Base-by-base conservation (phyloP, 768 basidiomycete genomes). In the Amanita jacksonii region DNA sequence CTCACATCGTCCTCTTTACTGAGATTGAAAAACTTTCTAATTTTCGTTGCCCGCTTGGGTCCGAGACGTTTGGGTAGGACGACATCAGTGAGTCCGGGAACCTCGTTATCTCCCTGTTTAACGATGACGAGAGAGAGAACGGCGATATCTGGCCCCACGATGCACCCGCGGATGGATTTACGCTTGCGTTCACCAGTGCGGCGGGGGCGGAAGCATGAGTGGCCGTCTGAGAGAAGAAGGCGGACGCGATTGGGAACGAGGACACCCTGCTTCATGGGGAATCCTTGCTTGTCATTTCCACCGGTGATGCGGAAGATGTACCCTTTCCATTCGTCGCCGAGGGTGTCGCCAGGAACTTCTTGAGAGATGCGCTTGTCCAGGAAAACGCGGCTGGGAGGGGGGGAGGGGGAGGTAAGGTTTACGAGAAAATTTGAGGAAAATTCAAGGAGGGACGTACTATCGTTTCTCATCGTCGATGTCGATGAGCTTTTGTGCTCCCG, bases 261-360 rank as follows among this genome's bases (percentile, higher is more conserved):
- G 54, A 97, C 87, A 71, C 94, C 93, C 72, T 99, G 94, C 70
- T 98, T 98, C 91, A 97, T 96, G 38, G 92, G 91, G 77, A 96
- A 94, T 60, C 92, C 91, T 65, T 93, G 89, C 72, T 91, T 90
- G 81, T 97, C 92, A 75, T 97, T 97, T 51, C 94, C 90, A 57
- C 93, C 93, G 23, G 89, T 93, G 72, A 99, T 87, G 57, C 91
- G 84, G 76, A 96, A 79, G 63, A 97, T 69, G 72, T 96, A 97
- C 47, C 94, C 94, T 64, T 87, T 89, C 77, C 80, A 98, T 73
- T 98, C 94, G 62, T 94, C 86, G 56, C 93, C 91, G 54, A 97
- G 67, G 43, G 81, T 64, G 71, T 96, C 92, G 49, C 76, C 88
- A 36, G 90, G 75, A 57, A 98, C 88, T 69, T 97, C 93, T 62